Evolutionary conservation across 257 asterid species (phyloP).

Genomic region (Solanum pimpinellifolium): DNA sequence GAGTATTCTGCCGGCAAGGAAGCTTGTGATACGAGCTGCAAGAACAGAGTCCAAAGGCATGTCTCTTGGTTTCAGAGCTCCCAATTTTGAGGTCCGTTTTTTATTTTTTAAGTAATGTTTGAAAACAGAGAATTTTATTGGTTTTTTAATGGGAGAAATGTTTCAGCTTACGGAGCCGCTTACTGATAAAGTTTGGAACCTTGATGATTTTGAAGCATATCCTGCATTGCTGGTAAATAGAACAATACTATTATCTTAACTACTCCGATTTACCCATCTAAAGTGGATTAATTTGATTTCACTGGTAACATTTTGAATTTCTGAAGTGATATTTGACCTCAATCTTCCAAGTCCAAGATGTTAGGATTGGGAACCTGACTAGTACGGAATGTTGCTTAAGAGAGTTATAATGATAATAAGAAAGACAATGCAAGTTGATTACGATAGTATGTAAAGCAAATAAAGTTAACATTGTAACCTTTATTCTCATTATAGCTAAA

Average conservation of each 20-base stretch:
- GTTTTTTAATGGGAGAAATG: not conserved
- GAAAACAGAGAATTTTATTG: not conserved
- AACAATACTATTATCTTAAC: not conserved
- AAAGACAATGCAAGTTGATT: not conserved
- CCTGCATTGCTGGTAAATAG: conserved; percentile 70
- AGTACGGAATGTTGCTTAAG: not conserved
- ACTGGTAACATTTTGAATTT: too few relatives aligned
- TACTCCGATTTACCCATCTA: too few relatives aligned
- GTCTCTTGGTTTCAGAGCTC: conserved; percentile 73
- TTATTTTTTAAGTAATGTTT: not conserved
- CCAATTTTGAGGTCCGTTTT: conserved; percentile 53
- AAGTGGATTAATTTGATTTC: too few relatives aligned
- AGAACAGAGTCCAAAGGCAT: conserved; percentile 60
- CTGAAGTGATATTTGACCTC: too few relatives aligned
- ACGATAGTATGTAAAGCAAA: not conserved
- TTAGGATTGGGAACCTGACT: not conserved
- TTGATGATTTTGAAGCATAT: conserved; percentile 67
- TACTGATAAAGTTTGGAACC: conserved; percentile 70
- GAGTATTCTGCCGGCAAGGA: conserved; percentile 22
- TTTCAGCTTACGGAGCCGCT: conserved; percentile 79
- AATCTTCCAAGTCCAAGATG: too few relatives aligned
- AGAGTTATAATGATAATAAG: not conserved
- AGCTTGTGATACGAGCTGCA: conserved; percentile 65
- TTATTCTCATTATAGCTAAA: not conserved
- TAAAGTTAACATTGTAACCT: not conserved